phyloP scores from a whole-genome alignment of 2,329 filamentous ascomycete species.

The Diaporthe vexans region DNA sequence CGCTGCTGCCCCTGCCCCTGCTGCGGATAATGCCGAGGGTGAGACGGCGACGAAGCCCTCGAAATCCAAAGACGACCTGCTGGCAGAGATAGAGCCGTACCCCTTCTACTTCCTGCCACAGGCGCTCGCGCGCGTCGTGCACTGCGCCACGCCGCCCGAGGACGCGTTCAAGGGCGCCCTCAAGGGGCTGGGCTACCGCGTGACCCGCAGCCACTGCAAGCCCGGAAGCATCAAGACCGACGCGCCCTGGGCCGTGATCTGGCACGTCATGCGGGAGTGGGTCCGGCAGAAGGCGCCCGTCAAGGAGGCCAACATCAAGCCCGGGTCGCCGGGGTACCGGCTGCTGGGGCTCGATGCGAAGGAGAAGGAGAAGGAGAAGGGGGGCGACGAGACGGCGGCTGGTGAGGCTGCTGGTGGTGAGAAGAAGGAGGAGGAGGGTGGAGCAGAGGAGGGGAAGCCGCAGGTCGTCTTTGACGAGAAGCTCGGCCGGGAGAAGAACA shows the following conservation, averaged over 20 bases:
- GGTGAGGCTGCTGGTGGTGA: constrained; percentile 31
- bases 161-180: constrained; percentile 86
- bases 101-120: constrained; percentile 91
- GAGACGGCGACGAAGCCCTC: background rate
- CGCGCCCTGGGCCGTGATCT: constrained; percentile 89
- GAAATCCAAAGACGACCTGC: constrained; percentile 59
- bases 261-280: constrained; percentile 96
- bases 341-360: constrained; percentile 68
- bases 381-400: too few species aligned
- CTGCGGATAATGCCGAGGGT: constrained; percentile 41
- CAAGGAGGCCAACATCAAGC: constrained; percentile 78
- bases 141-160: constrained; percentile 84
- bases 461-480: constrained; percentile 80
- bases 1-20: too few species aligned
- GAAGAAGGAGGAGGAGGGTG: constrained; percentile 44
- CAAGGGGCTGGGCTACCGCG: constrained; percentile 82
- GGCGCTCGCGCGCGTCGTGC: constrained; percentile 80
- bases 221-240: constrained; percentile 93
- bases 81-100: constrained; percentile 77
- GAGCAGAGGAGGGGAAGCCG: constrained; percentile 52
- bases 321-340: constrained; percentile 78
- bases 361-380: constrained; percentile 50
- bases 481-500: constrained; percentile 78
- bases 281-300: constrained; percentile 83
- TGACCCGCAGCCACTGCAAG: constrained; percentile 89